Conservation (phyloP, 495 filamentous ascomycete species). For the Annulohypoxylon bovei region DNA sequence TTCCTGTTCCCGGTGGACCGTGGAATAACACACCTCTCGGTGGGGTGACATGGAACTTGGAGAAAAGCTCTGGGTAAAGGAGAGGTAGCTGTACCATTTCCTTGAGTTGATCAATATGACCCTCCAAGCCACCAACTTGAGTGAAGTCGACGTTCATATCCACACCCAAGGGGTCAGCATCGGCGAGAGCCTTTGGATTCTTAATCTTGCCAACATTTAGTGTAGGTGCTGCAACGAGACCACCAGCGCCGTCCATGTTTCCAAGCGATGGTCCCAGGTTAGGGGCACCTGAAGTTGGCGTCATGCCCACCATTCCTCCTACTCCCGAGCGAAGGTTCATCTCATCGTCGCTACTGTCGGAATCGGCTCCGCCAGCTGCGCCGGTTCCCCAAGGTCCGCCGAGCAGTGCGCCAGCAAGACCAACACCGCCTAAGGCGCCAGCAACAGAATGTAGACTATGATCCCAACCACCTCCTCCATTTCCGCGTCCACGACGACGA, state of each 20-base stretch:
- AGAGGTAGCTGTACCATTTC: slow-evolving; percentile 97
- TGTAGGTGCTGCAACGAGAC: slow-evolving; percentile 76
- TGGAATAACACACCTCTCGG: slow-evolving; percentile 96
- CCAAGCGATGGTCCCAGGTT: slow-evolving; percentile 40
- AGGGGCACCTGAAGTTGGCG: slow-evolving; percentile 72
- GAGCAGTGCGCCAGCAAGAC: slow-evolving; percentile 74
- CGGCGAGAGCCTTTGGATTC: slow-evolving; percentile 78
- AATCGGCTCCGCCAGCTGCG: slow-evolving; percentile 82
- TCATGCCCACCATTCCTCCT: slow-evolving; percentile 76
- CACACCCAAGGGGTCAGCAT: slow-evolving; percentile 93
- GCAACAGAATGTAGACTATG: slow-evolving; percentile 83
- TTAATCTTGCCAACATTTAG: slow-evolving; percentile 91
- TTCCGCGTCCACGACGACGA: slow-evolving; percentile 67
- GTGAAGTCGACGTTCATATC: slow-evolving; percentile 91
- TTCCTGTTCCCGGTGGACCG: slow-evolving; percentile 96
- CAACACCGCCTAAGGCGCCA: slow-evolving; percentile 90
- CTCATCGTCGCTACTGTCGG: slow-evolving; percentile 97
- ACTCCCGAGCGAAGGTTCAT: slow-evolving; percentile 65
- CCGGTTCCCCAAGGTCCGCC: slow-evolving; percentile 75
- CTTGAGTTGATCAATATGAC: slow-evolving; percentile 94
- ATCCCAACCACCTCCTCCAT: slow-evolving; percentile 66
- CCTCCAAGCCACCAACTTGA: slow-evolving; percentile 87
- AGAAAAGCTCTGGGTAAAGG: slow-evolving; percentile 95
- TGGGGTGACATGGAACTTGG: slow-evolving; percentile 88
- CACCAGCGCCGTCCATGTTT: slow-evolving; percentile 68